A percentile compares a stretch with the other conserved stretches of the same genome.
Conservation (phyloP, 164 flowering plant species). For the Euptelea pleiosperma region DNA sequence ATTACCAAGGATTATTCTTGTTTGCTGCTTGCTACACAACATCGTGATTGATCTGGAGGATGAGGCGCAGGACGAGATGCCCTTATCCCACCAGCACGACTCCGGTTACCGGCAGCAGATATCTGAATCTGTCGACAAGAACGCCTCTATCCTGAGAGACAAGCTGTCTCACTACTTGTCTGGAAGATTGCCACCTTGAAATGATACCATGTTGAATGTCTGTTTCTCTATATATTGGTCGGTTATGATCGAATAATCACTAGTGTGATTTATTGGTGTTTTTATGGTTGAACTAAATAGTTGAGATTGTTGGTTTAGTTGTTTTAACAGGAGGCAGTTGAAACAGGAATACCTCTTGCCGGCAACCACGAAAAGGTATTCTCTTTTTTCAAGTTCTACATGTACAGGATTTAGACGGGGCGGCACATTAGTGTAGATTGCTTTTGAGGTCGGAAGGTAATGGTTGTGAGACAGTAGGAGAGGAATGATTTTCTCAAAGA, state of each 20-base stretch:
- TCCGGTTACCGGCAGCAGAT: slow-evolving; percentile 43
- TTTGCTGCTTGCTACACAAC: slow-evolving; percentile 92
- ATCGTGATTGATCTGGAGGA: slow-evolving; percentile 84
- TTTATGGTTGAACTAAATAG: neutral
- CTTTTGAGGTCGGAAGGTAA: neutral
- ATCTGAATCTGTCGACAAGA: slow-evolving; percentile 35
- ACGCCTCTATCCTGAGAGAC: slow-evolving; percentile 47
- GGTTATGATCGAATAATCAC: no score
- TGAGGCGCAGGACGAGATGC: slow-evolving; percentile 53
- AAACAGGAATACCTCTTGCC: no score
- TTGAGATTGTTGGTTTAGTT: neutral
- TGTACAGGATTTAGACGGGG: no score
- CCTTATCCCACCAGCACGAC: slow-evolving; percentile 56
- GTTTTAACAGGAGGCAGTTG: no score
- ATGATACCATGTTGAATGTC: no score
- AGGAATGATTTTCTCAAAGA: neutral
- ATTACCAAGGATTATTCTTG: slow-evolving; percentile 80
- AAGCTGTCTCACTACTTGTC: slow-evolving; percentile 48
- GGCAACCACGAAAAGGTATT: neutral
- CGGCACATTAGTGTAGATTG: no score
- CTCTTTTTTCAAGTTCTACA: neutral
- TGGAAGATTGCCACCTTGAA: slow-evolving; percentile 36
- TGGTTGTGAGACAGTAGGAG: neutral
- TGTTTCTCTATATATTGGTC: no score
- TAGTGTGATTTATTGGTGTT: no score